Conservation (phyloP, 2,329 filamentous ascomycete species). For the Cylindrodendrum hubeiense region DNA sequence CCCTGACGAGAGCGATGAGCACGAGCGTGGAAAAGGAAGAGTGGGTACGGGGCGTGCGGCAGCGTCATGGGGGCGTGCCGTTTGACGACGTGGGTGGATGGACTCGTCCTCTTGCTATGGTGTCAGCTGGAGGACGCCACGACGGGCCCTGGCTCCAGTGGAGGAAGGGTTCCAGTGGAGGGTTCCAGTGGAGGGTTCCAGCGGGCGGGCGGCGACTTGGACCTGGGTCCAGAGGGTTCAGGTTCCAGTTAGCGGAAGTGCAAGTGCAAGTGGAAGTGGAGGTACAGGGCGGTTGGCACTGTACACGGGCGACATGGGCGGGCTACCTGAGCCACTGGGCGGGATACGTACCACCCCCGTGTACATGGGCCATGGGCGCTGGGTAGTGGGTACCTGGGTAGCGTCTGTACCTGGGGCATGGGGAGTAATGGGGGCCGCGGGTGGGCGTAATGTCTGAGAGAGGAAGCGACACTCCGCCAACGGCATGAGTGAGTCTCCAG, state of each 20-base stretch:
- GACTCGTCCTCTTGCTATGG: conserved; percentile 27
- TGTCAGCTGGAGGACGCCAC: conserved; percentile 47
- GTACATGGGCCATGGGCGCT: background rate
- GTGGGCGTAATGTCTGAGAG: conserved; percentile 38
- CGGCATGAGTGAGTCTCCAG: conserved; percentile 39
- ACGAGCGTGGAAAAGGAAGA: background rate
- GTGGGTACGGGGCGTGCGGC: background rate
- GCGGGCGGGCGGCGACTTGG: conserved; percentile 21
- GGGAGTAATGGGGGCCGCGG: conserved; percentile 18
- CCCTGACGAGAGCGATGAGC: conserved; percentile 12
- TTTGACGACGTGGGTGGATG: background rate
- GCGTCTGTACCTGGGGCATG: background rate
- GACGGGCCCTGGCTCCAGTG: conserved; percentile 42
- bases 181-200: conserved; percentile 14
- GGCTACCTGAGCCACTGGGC: conserved; percentile 11
- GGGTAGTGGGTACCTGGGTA: conserved; percentile 17
- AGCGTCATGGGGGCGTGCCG: conserved; percentile 9
- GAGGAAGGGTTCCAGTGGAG: conserved; percentile 12
- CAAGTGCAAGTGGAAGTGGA: conserved; percentile 15
- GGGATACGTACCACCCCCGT: conserved; percentile 1
- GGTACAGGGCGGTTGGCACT: background rate
- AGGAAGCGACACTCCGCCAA: conserved; percentile 45
- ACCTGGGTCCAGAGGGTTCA: conserved; percentile 18
- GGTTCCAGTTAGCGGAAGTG: conserved; percentile 21
- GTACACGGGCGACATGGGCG: conserved; percentile 15